Evolutionary conservation across 768 basidiomycete species (phyloP), one percentile per base, ranked within the genome.

Genomic region (Tephrocybe sp.): DNA sequence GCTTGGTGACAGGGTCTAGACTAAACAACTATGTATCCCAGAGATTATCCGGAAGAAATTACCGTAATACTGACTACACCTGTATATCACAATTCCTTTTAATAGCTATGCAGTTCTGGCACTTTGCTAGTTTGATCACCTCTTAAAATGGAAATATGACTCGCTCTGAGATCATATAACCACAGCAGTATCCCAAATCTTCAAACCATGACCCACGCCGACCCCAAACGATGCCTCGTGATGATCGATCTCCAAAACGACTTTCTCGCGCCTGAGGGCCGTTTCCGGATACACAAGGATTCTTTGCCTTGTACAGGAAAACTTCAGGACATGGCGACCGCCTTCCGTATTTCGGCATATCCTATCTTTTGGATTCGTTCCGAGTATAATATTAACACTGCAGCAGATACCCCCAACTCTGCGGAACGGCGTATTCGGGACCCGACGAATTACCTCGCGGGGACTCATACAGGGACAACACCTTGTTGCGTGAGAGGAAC

Each of bases 201-300:
- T 7, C 15, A 36, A 30, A 12, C 9, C 17, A 39, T 37, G 36
- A 26, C 44, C 44, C 21, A 51, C 24, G 23, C 23, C 34, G 17
- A 53, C 42, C 42, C 26, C 58, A 50, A 36, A 34, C 49, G 50
- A 24, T 60, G 60, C 43, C 62, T 68, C 34, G 26, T 65, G n/a
- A 48, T 68, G 23, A 51, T 67, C 33, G 62, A 68, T 49, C 53
- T 64, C 15, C 65, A 67, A 51, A 64, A 65, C 45, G 65, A 65
- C 30, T 69, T 63, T 45, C 55, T 64, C 32, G 58, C 59, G 0
- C 18, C 55, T 14, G 41, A 32, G 23, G 66, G 60, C 15, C 57
- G 53, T 39, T 68, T 62, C 32, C 58, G 55, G 25, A 56, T 65
- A n/a, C 47, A 59, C 48, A 47, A 51, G 30, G 24, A 52, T 37